Evolutionary conservation across 202 grass and related monocot genomes (phyloP).

Genomic region (Zizania palustris): DNA sequence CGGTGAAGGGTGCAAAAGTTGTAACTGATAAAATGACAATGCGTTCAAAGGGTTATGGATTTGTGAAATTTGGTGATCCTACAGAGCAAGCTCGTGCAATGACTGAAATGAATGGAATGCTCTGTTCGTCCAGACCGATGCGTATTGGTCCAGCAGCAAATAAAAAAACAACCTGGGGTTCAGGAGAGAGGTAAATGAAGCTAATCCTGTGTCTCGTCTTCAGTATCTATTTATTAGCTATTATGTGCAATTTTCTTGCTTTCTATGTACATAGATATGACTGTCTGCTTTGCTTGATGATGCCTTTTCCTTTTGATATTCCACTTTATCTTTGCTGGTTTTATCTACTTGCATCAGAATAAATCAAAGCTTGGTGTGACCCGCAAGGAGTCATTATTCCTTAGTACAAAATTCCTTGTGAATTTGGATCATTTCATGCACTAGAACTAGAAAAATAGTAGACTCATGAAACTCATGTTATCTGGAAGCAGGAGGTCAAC

Average conservation of each 20-base stretch:
- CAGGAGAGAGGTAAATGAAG: constrained; percentile 68
- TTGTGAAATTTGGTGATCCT: constrained; percentile 86
- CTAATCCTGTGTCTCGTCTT: not conserved
- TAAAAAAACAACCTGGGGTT: constrained; percentile 70
- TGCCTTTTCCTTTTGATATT: constrained; percentile 41
- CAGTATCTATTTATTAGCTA: not conserved
- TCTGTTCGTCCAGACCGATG: constrained; percentile 80
- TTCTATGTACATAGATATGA: not conserved
- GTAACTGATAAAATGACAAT: constrained; percentile 88
- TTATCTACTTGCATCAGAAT: constrained; percentile 45
- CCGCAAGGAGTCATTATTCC: constrained; percentile 51
- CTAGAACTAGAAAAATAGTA: constrained; percentile 57
- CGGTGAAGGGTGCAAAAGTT: constrained; percentile 90
- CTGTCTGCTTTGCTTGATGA: constrained; percentile 30
- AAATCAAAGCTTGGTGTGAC: constrained; percentile 44
- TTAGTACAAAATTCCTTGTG: constrained; percentile 51
- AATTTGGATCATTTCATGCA: constrained; percentile 65
- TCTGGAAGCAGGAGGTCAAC: constrained; percentile 89
- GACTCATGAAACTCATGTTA: constrained; percentile 82
- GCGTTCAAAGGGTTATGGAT: constrained; percentile 87
- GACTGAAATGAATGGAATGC: constrained; percentile 97
- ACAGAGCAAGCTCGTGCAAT: constrained; percentile 86
- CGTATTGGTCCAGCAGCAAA: constrained; percentile 82
- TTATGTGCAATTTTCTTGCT: constrained; percentile 1
- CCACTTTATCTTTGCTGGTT: constrained; percentile 45